These are phyloP conservation scores for Lecanicillium sp. DNA, from an alignment of 2,329 filamentous ascomycete genomes.

Conservation along the genomic window DNA sequence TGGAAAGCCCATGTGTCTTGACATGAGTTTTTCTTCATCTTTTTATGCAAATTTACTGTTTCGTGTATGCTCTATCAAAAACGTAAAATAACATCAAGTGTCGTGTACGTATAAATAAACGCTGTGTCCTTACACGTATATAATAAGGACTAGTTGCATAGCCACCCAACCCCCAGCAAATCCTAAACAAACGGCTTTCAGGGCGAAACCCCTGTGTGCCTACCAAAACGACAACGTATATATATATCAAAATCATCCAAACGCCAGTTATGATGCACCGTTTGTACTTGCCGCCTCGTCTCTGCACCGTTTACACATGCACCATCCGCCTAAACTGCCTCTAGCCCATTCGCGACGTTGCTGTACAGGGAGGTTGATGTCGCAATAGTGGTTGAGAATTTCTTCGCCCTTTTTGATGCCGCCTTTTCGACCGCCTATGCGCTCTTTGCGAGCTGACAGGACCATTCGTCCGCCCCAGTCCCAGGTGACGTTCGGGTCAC, in stretches of 20 bases:
- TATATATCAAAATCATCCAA: background rate
- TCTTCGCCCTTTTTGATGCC: constrained; percentile 75
- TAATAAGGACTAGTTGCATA: constrained; percentile 1
- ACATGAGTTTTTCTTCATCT: background rate
- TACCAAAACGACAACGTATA: background rate
- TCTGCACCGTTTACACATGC: constrained; percentile 75
- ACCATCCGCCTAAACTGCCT: constrained; percentile 81
- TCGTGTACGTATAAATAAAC: background rate
- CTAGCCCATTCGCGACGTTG: constrained; percentile 81
- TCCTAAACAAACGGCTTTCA: too few species aligned
- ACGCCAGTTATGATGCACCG: background rate
- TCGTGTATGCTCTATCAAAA: background rate
- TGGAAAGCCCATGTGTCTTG: too few species aligned
- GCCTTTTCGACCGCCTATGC: constrained; percentile 40
- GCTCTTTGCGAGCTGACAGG: constrained; percentile 53
- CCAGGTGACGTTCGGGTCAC: constrained; percentile 91
- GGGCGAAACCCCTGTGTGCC: background rate
- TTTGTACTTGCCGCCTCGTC: constrained; percentile 47
- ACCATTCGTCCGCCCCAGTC: constrained; percentile 79
- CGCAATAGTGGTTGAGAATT: constrained; percentile 90
- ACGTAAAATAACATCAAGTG: background rate
- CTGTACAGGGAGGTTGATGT: constrained; percentile 67
- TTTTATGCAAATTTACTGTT: background rate
- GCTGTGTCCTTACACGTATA: background rate
- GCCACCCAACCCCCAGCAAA: background rate